Percentiles rank a stretch among this genome's conserved stretches.
Evolutionary conservation across 2,329 filamentous ascomycete genomes (phyloP).

Genomic region (Sclerotinia sclerotiorum): DNA sequence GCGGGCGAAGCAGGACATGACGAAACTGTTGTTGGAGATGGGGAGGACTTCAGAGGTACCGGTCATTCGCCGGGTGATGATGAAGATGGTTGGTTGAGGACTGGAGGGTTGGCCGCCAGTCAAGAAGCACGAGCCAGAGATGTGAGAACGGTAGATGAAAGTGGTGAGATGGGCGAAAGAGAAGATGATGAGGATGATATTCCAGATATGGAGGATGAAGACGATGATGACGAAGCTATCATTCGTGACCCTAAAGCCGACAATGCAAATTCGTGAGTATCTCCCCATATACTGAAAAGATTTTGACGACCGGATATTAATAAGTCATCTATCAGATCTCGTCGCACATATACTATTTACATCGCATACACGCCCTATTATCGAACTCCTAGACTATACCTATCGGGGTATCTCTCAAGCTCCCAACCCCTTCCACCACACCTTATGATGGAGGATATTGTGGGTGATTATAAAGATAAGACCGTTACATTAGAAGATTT

Average conservation of each 20-base stretch:
- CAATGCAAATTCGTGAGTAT: constrained; percentile 37
- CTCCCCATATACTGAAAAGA: constrained; percentile 11
- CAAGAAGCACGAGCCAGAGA: constrained; percentile 76
- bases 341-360: constrained; percentile 96
- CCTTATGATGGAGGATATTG: constrained; percentile 94
- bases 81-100: constrained; percentile 89
- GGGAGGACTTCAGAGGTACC: constrained; percentile 59
- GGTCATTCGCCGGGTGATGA: constrained; percentile 54
- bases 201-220: constrained; percentile 97
- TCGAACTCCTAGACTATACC: constrained; percentile 89
- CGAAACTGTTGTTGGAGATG: constrained; percentile 81
- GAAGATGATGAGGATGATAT: constrained; percentile 79
- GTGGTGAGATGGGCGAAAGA: constrained; percentile 77
- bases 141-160: constrained; percentile 85
- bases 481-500: constrained; percentile 98
- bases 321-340: constrained; percentile 53
- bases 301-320: neutral
- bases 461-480: constrained; percentile 97
- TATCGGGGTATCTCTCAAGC: constrained; percentile 81
- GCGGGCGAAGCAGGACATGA: constrained; percentile 84
- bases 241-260: constrained; percentile 66
- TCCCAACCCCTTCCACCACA: constrained; percentile 80
- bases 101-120: constrained; percentile 73
- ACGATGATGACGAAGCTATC: constrained; percentile 90
- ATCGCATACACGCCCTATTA: constrained; percentile 98